Conservation (phyloP, 345 rosid species). For the Gossypium stocksii region DNA sequence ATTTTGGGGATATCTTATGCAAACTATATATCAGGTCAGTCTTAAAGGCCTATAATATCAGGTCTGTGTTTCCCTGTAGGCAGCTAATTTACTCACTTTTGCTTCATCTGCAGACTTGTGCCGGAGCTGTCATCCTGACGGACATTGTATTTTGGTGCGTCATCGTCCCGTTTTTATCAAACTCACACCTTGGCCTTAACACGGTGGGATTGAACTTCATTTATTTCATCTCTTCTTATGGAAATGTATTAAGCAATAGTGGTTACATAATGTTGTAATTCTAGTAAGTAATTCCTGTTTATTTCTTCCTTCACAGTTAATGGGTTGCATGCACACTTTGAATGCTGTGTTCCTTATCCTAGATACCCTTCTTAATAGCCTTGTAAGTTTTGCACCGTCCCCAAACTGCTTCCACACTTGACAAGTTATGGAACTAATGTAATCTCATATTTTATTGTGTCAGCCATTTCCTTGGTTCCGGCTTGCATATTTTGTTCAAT, state of each 20-base stretch:
- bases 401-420: background rate
- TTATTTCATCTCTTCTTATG: background rate
- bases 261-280: background rate
- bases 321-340: slow-evolving; percentile 73
- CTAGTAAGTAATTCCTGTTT: background rate
- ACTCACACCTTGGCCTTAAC: slow-evolving; percentile 51
- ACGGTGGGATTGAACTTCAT: slow-evolving; percentile 34
- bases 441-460: background rate
- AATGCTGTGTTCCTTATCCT: slow-evolving; percentile 59
- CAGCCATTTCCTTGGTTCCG: slow-evolving; percentile 86
- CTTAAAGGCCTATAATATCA: background rate
- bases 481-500: slow-evolving; percentile 65
- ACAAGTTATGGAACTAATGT: background rate
- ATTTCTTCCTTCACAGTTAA: slow-evolving; percentile 48
- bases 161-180: slow-evolving; percentile 64
- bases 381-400: slow-evolving; percentile 42
- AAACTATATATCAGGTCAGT: slow-evolving; percentile 63
- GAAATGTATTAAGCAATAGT: background rate
- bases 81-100: background rate
- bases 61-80: background rate
- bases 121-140: slow-evolving; percentile 76
- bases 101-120: slow-evolving; percentile 48
- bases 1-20: slow-evolving; percentile 77
- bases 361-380: slow-evolving; percentile 67
- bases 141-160: slow-evolving; percentile 74